A percentile compares a stretch with the other conserved stretches of the same genome.
Evolutionary conservation across 768 basidiomycete species (phyloP).

Genomic region (Termitomyces sp.): DNA sequence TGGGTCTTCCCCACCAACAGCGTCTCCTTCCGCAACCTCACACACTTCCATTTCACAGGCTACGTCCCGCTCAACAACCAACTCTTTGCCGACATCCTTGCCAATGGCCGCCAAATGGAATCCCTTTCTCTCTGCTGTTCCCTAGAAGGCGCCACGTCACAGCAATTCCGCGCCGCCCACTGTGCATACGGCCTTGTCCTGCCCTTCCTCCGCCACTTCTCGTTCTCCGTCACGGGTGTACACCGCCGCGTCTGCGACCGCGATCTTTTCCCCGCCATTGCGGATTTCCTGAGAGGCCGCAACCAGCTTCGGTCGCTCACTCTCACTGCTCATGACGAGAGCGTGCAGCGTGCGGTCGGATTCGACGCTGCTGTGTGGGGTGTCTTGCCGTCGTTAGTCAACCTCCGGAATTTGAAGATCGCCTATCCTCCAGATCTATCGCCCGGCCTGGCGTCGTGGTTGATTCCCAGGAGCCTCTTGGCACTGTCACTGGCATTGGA

Average conservation of each 20-base stretch:
- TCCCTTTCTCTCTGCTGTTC: constrained; percentile 48
- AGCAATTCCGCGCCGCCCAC: constrained; percentile 39
- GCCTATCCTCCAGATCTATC: constrained; percentile 61
- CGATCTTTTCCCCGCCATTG: constrained; percentile 64
- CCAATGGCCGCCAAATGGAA: constrained; percentile 59
- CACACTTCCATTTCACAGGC: constrained; percentile 56
- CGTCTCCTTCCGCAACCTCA: constrained; percentile 58
- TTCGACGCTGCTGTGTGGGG: constrained; percentile 71
- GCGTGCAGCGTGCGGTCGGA: constrained; percentile 44
- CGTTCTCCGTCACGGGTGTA: constrained; percentile 41
- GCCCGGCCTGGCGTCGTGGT: constrained; percentile 59
- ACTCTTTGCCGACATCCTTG: constrained; percentile 53
- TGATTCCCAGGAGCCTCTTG: constrained; percentile 50
- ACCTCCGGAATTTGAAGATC: constrained; percentile 49
- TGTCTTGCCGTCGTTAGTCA: constrained; percentile 51
- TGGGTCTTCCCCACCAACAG: constrained; percentile 53
- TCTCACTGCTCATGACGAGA: constrained; percentile 40
- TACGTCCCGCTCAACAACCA: constrained; percentile 43
- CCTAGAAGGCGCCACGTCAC: constrained; percentile 45
- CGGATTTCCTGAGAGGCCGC: constrained; percentile 58
- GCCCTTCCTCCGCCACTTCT: constrained; percentile 63
- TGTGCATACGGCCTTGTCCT: constrained; percentile 25
- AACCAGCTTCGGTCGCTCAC: constrained; percentile 45
- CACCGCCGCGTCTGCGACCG: constrained; percentile 42
- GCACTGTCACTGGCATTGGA: constrained; percentile 45